A percentile compares a stretch with the other conserved stretches of the same genome.
phyloP scores from a whole-genome alignment of 2,329 filamentous ascomycete genomes.

The Berkeleyomyces rouxiae region DNA sequence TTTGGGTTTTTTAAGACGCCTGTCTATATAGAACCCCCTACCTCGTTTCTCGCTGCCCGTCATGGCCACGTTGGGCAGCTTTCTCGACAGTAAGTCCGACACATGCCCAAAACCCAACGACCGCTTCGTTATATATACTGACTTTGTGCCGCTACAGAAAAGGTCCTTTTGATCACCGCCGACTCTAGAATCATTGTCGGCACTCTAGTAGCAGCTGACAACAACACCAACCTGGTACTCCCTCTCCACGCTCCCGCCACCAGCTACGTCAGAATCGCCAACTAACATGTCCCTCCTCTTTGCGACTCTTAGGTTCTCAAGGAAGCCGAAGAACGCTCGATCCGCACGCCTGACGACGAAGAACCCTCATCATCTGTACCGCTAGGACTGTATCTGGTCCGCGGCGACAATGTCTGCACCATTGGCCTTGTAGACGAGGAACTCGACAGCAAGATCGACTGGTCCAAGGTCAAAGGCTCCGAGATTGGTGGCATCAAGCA shows the following conservation, averaged over 20 bases:
- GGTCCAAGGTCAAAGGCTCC: constrained; percentile 73
- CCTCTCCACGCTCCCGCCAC: neutral
- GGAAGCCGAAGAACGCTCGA: constrained; percentile 74
- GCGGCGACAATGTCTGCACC: constrained; percentile 86
- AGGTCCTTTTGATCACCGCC: constrained; percentile 77
- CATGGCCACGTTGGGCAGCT: constrained; percentile 30
- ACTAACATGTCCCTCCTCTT: neutral
- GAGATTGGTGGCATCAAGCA: constrained; percentile 79
- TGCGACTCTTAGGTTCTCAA: constrained; percentile 46
- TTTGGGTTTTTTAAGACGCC: no score
- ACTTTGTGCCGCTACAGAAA: constrained; percentile 40
- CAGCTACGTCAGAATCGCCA: neutral
- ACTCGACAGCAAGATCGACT: constrained; percentile 80
- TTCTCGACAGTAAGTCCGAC: constrained; percentile 26
- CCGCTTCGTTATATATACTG: neutral
- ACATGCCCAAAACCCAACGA: neutral
- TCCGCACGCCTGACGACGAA: constrained; percentile 67
- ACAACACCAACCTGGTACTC: constrained; percentile 70
- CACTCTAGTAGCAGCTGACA: constrained; percentile 69
- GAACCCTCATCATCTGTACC: constrained; percentile 67
- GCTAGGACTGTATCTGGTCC: constrained; percentile 77
- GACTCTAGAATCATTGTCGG: constrained; percentile 80
- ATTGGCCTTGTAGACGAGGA: constrained; percentile 82
- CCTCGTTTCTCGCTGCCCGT: neutral
- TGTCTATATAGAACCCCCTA: neutral